Base-by-base conservation (phyloP, 768 basidiomycete species). In the Austroboletus festivus region DNA sequence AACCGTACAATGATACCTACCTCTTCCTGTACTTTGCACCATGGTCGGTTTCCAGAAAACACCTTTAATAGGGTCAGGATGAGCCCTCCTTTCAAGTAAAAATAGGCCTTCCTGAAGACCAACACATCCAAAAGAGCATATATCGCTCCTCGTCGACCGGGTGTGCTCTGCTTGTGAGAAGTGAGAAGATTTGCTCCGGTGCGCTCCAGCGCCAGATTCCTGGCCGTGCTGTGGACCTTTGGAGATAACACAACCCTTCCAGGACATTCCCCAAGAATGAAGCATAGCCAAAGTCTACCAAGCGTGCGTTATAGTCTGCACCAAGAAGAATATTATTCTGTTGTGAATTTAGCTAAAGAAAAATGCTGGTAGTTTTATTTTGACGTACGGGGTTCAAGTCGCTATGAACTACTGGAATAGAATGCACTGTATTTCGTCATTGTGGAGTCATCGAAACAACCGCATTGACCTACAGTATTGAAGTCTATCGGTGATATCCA, bases 151-250 rank as follows among this genome's bases (percentile, higher is more conserved):
- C 3, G 41, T 37, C 4, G 58, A 56, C 15, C 2, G 24, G 0
- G 5, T 13, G 7, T 21, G 22, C 15, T 10, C 1, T 2, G 31
- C 42, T 28, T n/a, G n/a, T n/a, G n/a, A n/a, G n/a, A 28, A 28
- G 1, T 65, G 60, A 5, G 57, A 42, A 20, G 1, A 78, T 23
- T 34, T 57, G 61, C 16, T 69, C 57, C 0, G 74, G 61, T 19
- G 76, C 74, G 2, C 67, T 67, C 73, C 75, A 78, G 0, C 76
- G 69, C 28, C 76, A 61, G 9, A 74, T 70, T 3, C 59, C 60
- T 1, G 53, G 38, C 19, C 19, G 71, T 66, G 4, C 59, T 57
- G 44, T 75, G 59, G 43, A 60, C 46, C 33, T 35, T 4, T 44
- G 51, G 0, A 58, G 51, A 18, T 55, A 55, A 1, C 5, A 2